Evolutionary conservation across 768 basidiomycete genomes (phyloP), one percentile per base, ranked within the genome.

Genomic region (Macrolepiota albuminosa): DNA sequence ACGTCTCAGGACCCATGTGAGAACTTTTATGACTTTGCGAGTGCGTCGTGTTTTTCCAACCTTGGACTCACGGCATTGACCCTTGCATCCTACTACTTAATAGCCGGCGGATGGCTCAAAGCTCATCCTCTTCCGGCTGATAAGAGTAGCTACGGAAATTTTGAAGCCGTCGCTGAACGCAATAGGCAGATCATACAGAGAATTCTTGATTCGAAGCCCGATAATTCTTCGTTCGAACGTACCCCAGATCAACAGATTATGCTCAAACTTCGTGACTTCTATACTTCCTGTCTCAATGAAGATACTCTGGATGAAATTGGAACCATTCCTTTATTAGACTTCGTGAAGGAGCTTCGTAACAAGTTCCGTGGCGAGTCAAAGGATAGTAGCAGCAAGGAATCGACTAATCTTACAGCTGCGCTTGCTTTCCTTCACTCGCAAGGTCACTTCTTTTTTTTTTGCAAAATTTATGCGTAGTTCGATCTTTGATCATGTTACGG

Each of bases 1-100:
- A 81, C 81, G 10, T 77, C 85, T 9, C 81, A 89, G 64, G 94
- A 98, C 69, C 97, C 97, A 0, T 99, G 97, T 72, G 91, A 98
- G 65, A 89, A 94, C 73, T 97, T 98, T 71, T 98, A 95, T 69
- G 84, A 88, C 63, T 98, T 87, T 74, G 86, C 95, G 10, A 95
- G 94, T 95, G 68, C 67, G 92, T 86, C 9, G 13, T 56, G 52
- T 45, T 58, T 46, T 57, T 56, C 42, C 42, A 54, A 60, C 49
- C 47, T 24, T 64, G 1, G 26, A 47, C n/a, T 47, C 33, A 11
- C 21, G 16, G 37, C 18, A 45, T 54, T 50, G 16, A 58, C 29
- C 29, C 58, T 54, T 16, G 43, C 16, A 13, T 50, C 26, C 18
- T 33, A 24, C 11, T 46, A 21, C 21, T 21, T 21, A 24, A 40